phyloP scores from a whole-genome alignment of 345 rosid genomes.

The Citrus glauca region DNA sequence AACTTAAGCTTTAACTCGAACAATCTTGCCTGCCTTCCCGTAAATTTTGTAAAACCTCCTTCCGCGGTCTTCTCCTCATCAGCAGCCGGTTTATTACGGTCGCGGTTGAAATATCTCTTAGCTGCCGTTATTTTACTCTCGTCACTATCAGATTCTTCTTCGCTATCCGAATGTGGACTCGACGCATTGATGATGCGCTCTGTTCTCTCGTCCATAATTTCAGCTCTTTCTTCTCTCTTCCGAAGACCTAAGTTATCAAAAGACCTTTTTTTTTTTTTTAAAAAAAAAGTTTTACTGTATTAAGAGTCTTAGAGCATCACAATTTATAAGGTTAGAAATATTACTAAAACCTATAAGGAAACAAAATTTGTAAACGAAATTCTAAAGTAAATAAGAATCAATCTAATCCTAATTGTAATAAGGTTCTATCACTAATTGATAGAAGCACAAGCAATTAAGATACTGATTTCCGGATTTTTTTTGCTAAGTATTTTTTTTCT shows the following conservation, averaged over 20 bases:
- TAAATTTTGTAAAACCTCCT: constrained; percentile 60
- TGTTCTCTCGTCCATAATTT: constrained; percentile 26
- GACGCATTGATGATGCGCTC: constrained; percentile 61
- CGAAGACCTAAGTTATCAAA: neutral
- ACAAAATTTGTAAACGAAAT: too few relatives aligned
- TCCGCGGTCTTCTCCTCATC: constrained; percentile 33
- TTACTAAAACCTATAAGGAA: too few relatives aligned
- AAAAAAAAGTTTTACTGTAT: too few relatives aligned
- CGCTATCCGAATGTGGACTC: constrained; percentile 61
- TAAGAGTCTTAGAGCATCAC: too few relatives aligned
- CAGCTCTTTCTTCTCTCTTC: neutral
- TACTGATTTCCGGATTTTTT: too few relatives aligned
- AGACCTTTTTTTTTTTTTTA: neutral
- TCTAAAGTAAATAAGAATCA: too few relatives aligned
- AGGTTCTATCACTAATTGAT: too few relatives aligned
- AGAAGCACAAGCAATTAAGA: too few relatives aligned
- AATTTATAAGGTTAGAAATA: too few relatives aligned
- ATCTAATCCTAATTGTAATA: too few relatives aligned
- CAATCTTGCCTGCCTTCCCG: constrained; percentile 73
- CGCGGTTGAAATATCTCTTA: too few relatives aligned
- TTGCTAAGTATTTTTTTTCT: too few relatives aligned
- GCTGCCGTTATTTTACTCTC: neutral
- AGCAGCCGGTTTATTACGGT: constrained; percentile 13
- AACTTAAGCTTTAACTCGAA: constrained; percentile 80
- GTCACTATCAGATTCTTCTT: constrained; percentile 44